Percentiles rank a stretch among this genome's conserved stretches.
These are phyloP conservation scores for Plenodomus biglobosus DNA, from an alignment of 2,329 filamentous ascomycete genomes.

Conservation along the genomic window DNA sequence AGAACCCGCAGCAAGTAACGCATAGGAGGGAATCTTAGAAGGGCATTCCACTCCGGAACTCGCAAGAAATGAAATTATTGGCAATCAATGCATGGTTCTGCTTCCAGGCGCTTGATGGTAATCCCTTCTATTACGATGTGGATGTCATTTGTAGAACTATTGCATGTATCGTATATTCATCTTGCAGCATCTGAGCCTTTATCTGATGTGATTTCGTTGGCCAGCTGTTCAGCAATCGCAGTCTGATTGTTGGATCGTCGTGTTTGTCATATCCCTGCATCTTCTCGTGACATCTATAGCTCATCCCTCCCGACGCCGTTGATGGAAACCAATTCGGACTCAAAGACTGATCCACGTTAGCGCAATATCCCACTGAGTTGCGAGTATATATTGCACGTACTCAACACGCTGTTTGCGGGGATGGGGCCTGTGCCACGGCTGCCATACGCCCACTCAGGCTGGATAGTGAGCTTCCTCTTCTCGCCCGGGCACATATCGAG, in stretches of 20 bases:
- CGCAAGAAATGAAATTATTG: no score
- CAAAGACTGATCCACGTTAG: constrained; percentile 65
- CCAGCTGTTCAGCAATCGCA: background rate
- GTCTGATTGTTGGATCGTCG: background rate
- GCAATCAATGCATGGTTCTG: no score
- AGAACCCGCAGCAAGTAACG: no score
- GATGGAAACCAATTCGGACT: constrained; percentile 86
- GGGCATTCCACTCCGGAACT: no score
- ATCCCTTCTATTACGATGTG: background rate
- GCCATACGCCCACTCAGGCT: constrained; percentile 84
- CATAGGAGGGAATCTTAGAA: no score
- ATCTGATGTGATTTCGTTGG: background rate
- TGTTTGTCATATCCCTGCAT: background rate
- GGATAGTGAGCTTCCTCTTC: constrained; percentile 87
- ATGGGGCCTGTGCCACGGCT: constrained; percentile 79
- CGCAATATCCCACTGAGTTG: background rate
- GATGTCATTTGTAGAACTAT: background rate
- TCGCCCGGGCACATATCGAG: constrained; percentile 96
- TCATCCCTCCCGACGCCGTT: constrained; percentile 63
- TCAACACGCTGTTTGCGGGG: constrained; percentile 76
- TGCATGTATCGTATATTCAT: background rate
- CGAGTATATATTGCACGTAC: constrained; percentile 49
- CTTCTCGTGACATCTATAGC: constrained; percentile 25
- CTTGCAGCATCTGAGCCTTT: background rate
- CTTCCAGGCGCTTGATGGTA: no score